Conservation (phyloP, 257 asterid genomes). For the Buddleja alternifolia region DNA sequence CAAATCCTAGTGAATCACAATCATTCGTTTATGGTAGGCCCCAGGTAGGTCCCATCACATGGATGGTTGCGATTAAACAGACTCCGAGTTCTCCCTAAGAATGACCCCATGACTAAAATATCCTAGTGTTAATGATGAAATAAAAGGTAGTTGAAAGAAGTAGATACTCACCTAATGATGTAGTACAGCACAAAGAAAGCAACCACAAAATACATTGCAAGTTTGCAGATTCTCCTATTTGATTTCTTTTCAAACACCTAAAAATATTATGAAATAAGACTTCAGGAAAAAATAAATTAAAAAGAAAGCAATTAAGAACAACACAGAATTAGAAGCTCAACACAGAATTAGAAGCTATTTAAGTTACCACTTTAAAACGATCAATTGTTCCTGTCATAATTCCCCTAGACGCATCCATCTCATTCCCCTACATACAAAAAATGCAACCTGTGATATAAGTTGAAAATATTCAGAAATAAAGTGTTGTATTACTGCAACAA, state of each 20-base stretch:
- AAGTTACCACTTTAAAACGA: slow-evolving; percentile 79
- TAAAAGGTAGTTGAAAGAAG: slow-evolving; percentile 21
- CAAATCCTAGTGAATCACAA: not conserved
- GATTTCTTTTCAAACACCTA: slow-evolving; percentile 97
- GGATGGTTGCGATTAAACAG: too few relatives aligned
- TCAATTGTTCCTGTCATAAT: slow-evolving; percentile 91
- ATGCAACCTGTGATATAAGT: slow-evolving; percentile 14
- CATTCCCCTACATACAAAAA: slow-evolving; percentile 66
- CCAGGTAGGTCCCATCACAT: not conserved
- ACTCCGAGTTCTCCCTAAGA: too few relatives aligned
- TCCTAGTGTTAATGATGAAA: too few relatives aligned
- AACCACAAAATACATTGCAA: slow-evolving; percentile 66
- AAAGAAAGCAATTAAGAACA: not conserved
- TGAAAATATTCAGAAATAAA: slow-evolving; percentile 6
- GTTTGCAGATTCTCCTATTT: slow-evolving; percentile 74
- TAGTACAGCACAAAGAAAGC: slow-evolving; percentile 69
- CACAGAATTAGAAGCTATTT: not conserved
- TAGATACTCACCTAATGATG: slow-evolving; percentile 60
- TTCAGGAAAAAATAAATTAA: slow-evolving; percentile 24
- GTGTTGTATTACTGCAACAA: not conserved
- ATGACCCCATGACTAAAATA: too few relatives aligned
- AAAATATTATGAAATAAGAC: slow-evolving; percentile 31
- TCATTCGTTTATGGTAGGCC: not conserved
- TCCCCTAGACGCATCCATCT: slow-evolving; percentile 94
- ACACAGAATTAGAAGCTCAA: slow-evolving; percentile 5